A percentile compares a stretch with the other conserved stretches of the same genome.
These are phyloP conservation scores for Firmiana major DNA, from an alignment of 345 rosid species.

Conservation along the genomic window DNA sequence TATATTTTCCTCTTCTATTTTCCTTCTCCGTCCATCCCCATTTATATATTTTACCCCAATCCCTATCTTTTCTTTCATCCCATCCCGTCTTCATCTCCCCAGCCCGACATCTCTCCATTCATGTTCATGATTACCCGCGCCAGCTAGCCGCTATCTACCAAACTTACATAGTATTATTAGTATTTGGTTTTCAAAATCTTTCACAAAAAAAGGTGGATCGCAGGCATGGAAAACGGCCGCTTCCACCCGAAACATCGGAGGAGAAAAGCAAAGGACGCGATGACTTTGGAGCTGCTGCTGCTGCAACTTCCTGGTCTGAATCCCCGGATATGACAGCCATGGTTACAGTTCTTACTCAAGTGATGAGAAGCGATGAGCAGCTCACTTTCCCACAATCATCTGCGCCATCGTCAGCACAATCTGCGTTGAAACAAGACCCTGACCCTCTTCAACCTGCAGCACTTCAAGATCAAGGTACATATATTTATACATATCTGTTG, in stretches of 20 bases:
- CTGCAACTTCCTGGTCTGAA: conserved; percentile 48
- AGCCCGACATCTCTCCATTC: background rate
- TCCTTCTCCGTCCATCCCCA: background rate
- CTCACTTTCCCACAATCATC: background rate
- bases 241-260: conserved; percentile 61
- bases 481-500: too few relatives aligned
- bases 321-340: conserved; percentile 67
- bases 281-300: conserved; percentile 16
- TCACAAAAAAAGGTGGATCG: conserved; percentile 52
- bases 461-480: conserved; percentile 37
- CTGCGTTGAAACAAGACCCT: conserved; percentile 33
- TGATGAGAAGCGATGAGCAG: conserved; percentile 27
- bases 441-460: conserved; percentile 23
- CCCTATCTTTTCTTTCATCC: background rate
- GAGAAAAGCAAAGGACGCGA: conserved; percentile 30
- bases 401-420: background rate
- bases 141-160: background rate
- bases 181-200: background rate
- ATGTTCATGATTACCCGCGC: background rate
- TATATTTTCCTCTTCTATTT: too few relatives aligned
- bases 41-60: background rate
- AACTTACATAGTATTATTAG: background rate
- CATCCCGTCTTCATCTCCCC: background rate
- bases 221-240: conserved; percentile 76
- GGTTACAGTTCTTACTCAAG: conserved; percentile 72